These are phyloP conservation scores for Penicillium hesseltinei DNA, from an alignment of 2,329 filamentous ascomycete species.

Conservation along the genomic window DNA sequence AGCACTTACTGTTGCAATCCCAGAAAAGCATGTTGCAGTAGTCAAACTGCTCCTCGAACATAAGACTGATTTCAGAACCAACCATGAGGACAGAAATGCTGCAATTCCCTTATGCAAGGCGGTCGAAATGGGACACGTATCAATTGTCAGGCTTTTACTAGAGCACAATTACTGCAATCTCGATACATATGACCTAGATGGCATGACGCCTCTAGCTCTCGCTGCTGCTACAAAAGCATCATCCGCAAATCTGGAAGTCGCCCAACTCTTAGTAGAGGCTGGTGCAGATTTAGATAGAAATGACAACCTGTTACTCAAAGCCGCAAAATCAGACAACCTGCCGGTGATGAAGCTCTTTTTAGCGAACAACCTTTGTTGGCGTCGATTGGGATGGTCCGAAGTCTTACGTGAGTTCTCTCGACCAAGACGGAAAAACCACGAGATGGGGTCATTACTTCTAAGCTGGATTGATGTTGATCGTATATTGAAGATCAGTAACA, in stretches of 20 bases:
- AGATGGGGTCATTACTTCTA: background rate
- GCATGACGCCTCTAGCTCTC: background rate
- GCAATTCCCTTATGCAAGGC: background rate
- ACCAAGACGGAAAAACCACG: background rate
- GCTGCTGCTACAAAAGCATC: background rate
- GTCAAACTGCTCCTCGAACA: background rate
- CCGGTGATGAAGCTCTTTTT: background rate
- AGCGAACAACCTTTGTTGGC: background rate
- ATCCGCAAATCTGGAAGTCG: background rate
- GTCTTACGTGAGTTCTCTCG: background rate
- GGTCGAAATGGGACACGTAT: background rate
- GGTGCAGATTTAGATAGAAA: background rate
- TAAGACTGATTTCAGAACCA: background rate
- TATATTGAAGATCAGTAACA: background rate
- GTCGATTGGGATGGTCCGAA: background rate
- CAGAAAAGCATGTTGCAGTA: background rate
- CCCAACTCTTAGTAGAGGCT: background rate
- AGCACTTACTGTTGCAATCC: background rate
- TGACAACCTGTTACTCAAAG: background rate
- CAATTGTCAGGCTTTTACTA: background rate
- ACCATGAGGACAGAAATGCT: background rate
- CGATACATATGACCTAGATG: background rate
- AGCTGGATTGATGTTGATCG: background rate
- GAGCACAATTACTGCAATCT: background rate
- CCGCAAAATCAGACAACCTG: background rate